Percentiles rank a stretch among this genome's conserved stretches.
Conservation (phyloP, 176 grass and related monocot genomes). For the Rhipidocladum racemiflorum region DNA sequence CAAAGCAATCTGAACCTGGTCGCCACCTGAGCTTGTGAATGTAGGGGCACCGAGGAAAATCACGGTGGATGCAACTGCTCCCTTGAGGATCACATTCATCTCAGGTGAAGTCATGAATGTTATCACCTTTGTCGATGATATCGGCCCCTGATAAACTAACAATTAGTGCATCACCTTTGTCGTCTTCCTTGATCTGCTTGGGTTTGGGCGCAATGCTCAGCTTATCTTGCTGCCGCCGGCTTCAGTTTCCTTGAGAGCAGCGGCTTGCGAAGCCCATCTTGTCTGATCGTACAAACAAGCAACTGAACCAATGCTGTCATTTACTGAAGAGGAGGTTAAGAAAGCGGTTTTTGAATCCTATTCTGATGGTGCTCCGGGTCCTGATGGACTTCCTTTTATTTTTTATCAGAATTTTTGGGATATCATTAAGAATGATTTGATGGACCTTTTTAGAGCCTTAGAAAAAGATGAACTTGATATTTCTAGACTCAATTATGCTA, state of each 20-base stretch:
- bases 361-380: too few species aligned
- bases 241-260: constrained; percentile 56
- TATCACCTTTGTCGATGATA: constrained; percentile 98
- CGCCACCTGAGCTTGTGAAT: constrained; percentile 96
- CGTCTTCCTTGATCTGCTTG: constrained; percentile 54
- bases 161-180: constrained; percentile 39
- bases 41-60: constrained; percentile 96
- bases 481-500: too few species aligned
- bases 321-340: too few species aligned
- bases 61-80: constrained; percentile 79
- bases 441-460: too few species aligned
- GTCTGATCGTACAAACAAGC: constrained; percentile 35
- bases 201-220: constrained; percentile 78
- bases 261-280: constrained; percentile 59
- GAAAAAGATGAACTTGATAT: too few species aligned
- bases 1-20: constrained; percentile 84
- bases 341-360: too few species aligned
- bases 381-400: too few species aligned
- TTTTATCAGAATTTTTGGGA: too few species aligned
- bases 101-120: constrained; percentile 97
- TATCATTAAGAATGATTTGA: too few species aligned
- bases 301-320: background rate
- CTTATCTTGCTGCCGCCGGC: constrained; percentile 61
- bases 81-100: constrained; percentile 97
- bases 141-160: constrained; percentile 76